A percentile compares a stretch with the other conserved stretches of the same genome.
Conservation (phyloP, 2,329 filamentous ascomycete species). For the Pezicula carpinea region DNA sequence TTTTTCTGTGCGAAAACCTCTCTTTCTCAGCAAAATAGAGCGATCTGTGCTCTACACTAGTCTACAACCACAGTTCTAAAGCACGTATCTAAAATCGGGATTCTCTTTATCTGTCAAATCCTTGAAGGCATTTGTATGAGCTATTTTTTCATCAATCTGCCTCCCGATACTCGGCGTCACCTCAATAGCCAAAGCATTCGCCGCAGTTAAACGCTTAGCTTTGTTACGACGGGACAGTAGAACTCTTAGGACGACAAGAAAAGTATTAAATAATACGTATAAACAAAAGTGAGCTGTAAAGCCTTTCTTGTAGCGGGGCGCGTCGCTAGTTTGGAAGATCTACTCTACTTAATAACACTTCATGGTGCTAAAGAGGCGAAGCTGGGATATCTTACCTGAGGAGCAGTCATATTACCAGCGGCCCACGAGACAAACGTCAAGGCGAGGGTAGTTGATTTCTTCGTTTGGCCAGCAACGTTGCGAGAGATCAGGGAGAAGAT, state of each 20-base stretch:
- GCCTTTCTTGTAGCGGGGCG: conserved; percentile 23
- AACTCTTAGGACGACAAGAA: conserved; percentile 21
- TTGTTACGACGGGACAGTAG: conserved; percentile 23
- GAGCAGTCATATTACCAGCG: conserved; percentile 49
- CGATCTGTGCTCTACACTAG: no score
- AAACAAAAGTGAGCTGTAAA: conserved; percentile 32
- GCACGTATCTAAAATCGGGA: conserved; percentile 16
- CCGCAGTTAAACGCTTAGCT: conserved; percentile 10
- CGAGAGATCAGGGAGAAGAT: conserved; percentile 45
- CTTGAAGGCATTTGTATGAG: background rate
- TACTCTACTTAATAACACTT: no score
- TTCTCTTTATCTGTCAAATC: conserved; percentile 25
- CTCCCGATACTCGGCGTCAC: background rate
- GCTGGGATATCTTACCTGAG: conserved; percentile 34
- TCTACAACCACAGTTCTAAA: no score
- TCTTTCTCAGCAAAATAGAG: no score
- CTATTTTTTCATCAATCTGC: background rate
- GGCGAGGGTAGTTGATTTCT: conserved; percentile 39
- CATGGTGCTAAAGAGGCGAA: no score
- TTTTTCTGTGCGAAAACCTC: no score
- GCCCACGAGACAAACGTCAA: conserved; percentile 55
- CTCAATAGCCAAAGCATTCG: background rate
- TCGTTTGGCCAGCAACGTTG: conserved; percentile 51
- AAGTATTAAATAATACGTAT: conserved; percentile 30
- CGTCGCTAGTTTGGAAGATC: conserved; percentile 19